Base-by-base conservation (phyloP, 2,329 filamentous ascomycete species). In the Xylaria sp. region DNA sequence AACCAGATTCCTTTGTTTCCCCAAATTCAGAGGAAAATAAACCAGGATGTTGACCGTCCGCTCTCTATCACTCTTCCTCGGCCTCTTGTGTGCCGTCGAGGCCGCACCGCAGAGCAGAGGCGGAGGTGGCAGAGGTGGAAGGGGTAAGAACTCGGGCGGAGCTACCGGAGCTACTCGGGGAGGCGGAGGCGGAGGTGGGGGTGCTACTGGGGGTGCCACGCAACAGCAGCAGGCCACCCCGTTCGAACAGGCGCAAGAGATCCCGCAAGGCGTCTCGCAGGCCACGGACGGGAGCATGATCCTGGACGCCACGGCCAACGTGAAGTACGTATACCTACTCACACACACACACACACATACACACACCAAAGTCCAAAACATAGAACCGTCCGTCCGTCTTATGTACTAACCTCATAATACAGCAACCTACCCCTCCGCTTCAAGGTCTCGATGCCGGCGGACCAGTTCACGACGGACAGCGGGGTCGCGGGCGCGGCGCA, bases 241-340 rank as follows among this genome's bases (percentile, higher is more conserved):
- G 7, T 64, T 67, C 19, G 52, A 57, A 19, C 62, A 67, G 39
- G 64, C 65, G 2, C 61, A 64, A 18, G 54, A 63, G 57, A 63
- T 72, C 20, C 67, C 71, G 2, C 68, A 72, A 41, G 72, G 74
- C 6, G 56, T 78, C 17, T 72, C 74, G 4, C 55, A 60, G 20
- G 80, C 81, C 2, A 77, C 77, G 0, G 81, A 85, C 66, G 81
- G 81, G 4, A 80, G 78, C 2, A 80, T 70, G 38, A 84, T 84
- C 37, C 64, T 85, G 20, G 81, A 85, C 62, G 77, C 75, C 50
- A 84, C 78, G 2, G 79, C 77, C 3, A 74, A 71, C 8, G 77
- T 85, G 55, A 83, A 84, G 76, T 81, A 74, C 60, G 71, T 60
- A 19, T 29, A 42, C 29, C n/a, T 18, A n/a, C 26, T 44, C 24